phyloP scores from a whole-genome alignment of 73 alveolate species.

The Uronychia setigera region DNA sequence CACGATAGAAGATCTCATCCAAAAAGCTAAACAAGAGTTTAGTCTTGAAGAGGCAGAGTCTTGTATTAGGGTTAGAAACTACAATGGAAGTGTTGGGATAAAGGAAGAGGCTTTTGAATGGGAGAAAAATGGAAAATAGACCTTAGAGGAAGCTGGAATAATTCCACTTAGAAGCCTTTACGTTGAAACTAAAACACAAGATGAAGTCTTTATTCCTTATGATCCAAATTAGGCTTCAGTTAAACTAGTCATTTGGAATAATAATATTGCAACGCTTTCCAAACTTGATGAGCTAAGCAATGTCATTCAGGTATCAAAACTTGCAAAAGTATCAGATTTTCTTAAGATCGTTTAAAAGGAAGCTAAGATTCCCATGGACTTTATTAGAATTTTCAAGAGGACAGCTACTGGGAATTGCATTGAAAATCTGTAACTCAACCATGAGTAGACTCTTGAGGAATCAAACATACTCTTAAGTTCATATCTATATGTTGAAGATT shows the following conservation, averaged over 20 bases:
- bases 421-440: background rate
- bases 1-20: background rate
- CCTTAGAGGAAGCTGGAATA: slow-evolving; percentile 8
- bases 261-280: background rate
- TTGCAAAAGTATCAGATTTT: background rate
- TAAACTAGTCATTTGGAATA: slow-evolving; percentile 12
- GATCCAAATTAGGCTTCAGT: slow-evolving; percentile 22
- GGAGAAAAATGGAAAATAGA: slow-evolving; percentile 16
- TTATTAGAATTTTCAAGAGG: background rate
- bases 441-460: background rate
- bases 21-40: slow-evolving; percentile 13
- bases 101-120: slow-evolving; percentile 41
- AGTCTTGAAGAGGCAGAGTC: background rate
- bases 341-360: background rate
- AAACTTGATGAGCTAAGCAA: background rate
- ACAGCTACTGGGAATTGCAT: background rate
- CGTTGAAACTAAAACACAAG: slow-evolving; percentile 1
- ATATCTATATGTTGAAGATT: slow-evolving; percentile 12
- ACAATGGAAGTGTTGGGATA: slow-evolving; percentile 7
- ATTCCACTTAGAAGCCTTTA: slow-evolving; percentile 26
- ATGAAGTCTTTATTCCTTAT: background rate
- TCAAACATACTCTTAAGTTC: slow-evolving; percentile 20
- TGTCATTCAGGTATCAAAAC: background rate
- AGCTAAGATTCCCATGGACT: background rate
- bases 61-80: slow-evolving; percentile 26